phyloP scores from a whole-genome alignment of 2,329 filamentous ascomycete species.

The Ophiobolus disseminans region DNA sequence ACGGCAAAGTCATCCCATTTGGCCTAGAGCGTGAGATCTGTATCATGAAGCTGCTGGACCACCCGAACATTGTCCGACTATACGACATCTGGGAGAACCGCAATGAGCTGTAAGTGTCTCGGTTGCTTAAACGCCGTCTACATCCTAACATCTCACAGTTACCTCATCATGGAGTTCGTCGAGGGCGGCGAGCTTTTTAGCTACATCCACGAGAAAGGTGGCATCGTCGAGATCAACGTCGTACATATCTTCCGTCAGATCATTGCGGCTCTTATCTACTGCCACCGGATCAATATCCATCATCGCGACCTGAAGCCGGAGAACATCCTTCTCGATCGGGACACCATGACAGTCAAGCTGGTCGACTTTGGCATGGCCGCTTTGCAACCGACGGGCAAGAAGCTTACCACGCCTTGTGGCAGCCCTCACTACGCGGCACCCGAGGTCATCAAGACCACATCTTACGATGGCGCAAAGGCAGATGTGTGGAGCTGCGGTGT shows the following conservation, averaged over 20 bases:
- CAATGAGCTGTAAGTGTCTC: slow-evolving; percentile 79
- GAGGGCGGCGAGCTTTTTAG: slow-evolving; percentile 85
- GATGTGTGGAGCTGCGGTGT: slow-evolving; percentile 90
- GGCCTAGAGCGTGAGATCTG: slow-evolving; percentile 94
- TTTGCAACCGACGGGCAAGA: slow-evolving; percentile 79
- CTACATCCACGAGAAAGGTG: slow-evolving; percentile 77
- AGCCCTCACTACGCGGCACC: slow-evolving; percentile 97
- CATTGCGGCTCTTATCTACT: slow-evolving; percentile 88
- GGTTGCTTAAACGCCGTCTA: neutral
- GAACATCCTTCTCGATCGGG: slow-evolving; percentile 84
- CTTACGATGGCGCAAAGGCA: slow-evolving; percentile 83
- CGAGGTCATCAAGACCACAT: slow-evolving; percentile 78
- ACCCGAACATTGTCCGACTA: slow-evolving; percentile 91
- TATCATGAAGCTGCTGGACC: slow-evolving; percentile 95
- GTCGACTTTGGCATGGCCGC: slow-evolving; percentile 99
- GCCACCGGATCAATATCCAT: slow-evolving; percentile 92
- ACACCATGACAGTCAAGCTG: slow-evolving; percentile 80
- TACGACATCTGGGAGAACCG: slow-evolving; percentile 99
- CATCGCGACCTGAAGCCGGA: slow-evolving; percentile 97
- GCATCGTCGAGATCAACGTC: slow-evolving; percentile 79
- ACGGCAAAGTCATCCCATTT: slow-evolving; percentile 77
- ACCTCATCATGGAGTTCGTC: slow-evolving; percentile 92
- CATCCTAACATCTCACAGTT: slow-evolving; percentile 62
- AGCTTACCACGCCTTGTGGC: slow-evolving; percentile 87
- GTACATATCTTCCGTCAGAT: slow-evolving; percentile 92